Percentiles rank a stretch among this genome's conserved stretches.
Evolutionary conservation across 441 rosid genomes (phyloP).

Genomic region (Corymbia calophylla): DNA sequence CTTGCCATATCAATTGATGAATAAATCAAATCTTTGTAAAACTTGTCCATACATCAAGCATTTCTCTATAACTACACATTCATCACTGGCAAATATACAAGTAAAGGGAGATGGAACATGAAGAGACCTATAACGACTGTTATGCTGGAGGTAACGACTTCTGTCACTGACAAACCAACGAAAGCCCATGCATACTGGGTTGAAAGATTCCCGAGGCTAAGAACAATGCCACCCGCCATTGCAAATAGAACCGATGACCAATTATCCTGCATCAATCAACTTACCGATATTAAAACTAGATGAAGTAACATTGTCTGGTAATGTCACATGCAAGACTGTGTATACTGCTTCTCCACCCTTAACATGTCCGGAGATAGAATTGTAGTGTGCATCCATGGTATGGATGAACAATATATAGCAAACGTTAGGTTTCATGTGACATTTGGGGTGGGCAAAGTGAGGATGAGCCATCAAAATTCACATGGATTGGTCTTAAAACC

Average conservation of each 20-base stretch:
- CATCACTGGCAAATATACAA: background rate
- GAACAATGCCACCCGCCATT: conserved; percentile 63
- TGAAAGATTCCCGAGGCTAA: conserved; percentile 68
- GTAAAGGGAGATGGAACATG: background rate
- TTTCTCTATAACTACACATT: background rate
- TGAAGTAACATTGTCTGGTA: background rate
- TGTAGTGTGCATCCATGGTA: background rate
- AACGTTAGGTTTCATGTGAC: background rate
- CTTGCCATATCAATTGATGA: background rate
- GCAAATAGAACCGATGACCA: conserved; percentile 88
- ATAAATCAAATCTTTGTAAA: background rate
- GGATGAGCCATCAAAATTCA: background rate
- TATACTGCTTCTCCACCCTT: background rate
- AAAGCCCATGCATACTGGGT: conserved; percentile 84
- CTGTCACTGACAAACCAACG: conserved; percentile 77
- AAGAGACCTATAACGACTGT: conserved; percentile 60
- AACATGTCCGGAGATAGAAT: background rate
- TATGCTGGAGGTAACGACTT: conserved; percentile 64
- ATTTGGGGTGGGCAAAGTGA: background rate
- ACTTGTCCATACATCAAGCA: background rate
- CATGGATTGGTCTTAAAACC: background rate
- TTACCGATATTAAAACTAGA: background rate
- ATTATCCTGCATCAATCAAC: conserved; percentile 50
- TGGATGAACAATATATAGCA: background rate
- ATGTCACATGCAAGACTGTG: background rate